Evolutionary conservation across 2,329 filamentous ascomycete species (phyloP).

Genomic region (Ceratocystiopsis brevicomis): DNA sequence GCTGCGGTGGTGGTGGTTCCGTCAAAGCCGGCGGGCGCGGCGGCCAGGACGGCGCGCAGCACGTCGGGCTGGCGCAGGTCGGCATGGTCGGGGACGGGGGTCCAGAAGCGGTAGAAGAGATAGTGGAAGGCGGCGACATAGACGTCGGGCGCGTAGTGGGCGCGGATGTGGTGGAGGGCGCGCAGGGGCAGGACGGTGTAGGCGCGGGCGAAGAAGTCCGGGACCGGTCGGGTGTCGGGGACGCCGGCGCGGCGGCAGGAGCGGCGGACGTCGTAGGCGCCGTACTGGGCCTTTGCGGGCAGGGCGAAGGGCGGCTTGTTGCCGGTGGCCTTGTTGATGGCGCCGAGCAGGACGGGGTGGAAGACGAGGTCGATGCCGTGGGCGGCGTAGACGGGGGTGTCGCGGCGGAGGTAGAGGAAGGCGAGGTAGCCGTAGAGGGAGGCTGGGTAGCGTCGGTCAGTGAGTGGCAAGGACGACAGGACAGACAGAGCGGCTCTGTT

Average conservation of each 20-base stretch:
- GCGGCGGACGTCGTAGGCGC: conserved; percentile 22
- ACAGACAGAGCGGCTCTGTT: conserved; percentile 10
- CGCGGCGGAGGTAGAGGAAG: conserved; percentile 38
- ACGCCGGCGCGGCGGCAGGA: conserved; percentile 21
- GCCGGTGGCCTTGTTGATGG: conserved; percentile 40
- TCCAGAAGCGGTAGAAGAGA: conserved; percentile 45
- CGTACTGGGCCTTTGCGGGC: conserved; percentile 46
- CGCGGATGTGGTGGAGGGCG: conserved; percentile 47
- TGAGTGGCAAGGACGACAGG: neutral
- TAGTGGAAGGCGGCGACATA: conserved; percentile 35
- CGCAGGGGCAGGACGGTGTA: conserved; percentile 39
- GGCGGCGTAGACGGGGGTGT: conserved; percentile 31
- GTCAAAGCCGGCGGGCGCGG: conserved; percentile 12
- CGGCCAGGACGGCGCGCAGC: conserved; percentile 22
- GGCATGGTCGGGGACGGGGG: conserved; percentile 28
- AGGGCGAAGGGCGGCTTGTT: conserved; percentile 60
- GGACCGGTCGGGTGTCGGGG: conserved; percentile 19
- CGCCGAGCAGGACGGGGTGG: conserved; percentile 53
- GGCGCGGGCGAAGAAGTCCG: conserved; percentile 23
- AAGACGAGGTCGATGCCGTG: conserved; percentile 47
- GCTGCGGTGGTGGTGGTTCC: neutral
- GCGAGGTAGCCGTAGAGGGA: conserved; percentile 42
- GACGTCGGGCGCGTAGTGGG: conserved; percentile 25
- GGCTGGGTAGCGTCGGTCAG: conserved; percentile 29
- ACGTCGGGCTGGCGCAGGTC: conserved; percentile 40